A percentile compares a stretch with the other conserved stretches of the same genome.
Conservation (phyloP, 257 asterid genomes). For the Fraxinus americana region DNA sequence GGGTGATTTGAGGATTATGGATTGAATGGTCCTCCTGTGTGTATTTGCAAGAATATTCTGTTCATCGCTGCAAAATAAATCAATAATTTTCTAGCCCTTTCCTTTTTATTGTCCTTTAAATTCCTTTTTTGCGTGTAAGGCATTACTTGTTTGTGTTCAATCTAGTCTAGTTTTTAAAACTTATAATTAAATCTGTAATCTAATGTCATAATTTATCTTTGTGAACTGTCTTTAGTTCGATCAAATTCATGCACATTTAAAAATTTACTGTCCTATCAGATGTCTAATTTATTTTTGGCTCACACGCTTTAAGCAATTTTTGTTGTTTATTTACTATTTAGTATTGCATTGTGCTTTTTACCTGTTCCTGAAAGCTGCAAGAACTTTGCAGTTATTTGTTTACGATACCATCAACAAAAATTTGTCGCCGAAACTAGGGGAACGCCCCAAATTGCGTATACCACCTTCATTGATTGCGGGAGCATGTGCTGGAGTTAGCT, state of each 20-base stretch:
- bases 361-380: background rate
- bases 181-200: background rate
- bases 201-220: background rate
- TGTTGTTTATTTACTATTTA: background rate
- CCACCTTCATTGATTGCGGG: conserved; percentile 90
- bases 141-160: background rate
- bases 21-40: background rate
- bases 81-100: background rate
- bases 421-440: conserved; percentile 69
- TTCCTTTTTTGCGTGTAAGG: background rate
- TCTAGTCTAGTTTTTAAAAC: too few species aligned
- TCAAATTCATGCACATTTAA: background rate
- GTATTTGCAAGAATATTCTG: background rate
- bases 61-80: background rate
- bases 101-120: background rate
- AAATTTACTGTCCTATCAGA: background rate
- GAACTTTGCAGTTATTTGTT: conserved; percentile 63
- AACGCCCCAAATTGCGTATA: conserved; percentile 57
- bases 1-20: background rate
- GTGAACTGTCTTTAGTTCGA: background rate
- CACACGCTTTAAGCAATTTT: background rate
- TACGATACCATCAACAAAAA: conserved; percentile 89
- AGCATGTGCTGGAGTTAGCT: conserved; percentile 96
- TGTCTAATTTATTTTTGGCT: background rate
- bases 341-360: background rate